Conservation (phyloP, 305 asterid genomes). For the Fraxinus nigra region DNA sequence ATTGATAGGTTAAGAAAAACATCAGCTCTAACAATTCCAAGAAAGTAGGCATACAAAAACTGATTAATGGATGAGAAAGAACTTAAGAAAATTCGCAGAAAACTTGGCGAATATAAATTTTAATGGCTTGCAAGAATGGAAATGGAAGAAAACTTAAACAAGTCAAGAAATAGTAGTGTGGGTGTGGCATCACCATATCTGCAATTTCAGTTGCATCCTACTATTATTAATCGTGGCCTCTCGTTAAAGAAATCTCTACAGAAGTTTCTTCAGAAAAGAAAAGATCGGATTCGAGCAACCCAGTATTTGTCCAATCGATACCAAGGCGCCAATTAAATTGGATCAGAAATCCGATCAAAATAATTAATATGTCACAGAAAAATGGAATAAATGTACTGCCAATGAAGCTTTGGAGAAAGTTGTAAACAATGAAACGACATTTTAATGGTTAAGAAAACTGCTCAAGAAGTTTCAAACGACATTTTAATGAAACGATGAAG, state of each 20-base stretch:
- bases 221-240: not conserved
- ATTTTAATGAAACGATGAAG: no score
- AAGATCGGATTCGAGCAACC: not conserved
- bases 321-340: not conserved
- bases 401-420: not conserved
- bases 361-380: not conserved
- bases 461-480: not conserved
- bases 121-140: slow-evolving; percentile 14
- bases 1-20: not conserved
- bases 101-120: not conserved
- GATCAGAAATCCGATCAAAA: not conserved
- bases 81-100: not conserved
- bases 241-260: slow-evolving; percentile 22
- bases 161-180: not conserved
- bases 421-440: not conserved
- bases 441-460: not conserved
- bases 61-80: not conserved
- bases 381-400: not conserved
- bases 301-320: not conserved
- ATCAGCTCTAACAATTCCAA: not conserved
- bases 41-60: not conserved
- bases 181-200: not conserved
- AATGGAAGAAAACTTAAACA: slow-evolving; percentile 7
- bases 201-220: slow-evolving; percentile 5
- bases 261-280: slow-evolving; percentile 17